Conservation (phyloP, 2,329 filamentous ascomycete species). For the Aphanoascus verrucosus region DNA sequence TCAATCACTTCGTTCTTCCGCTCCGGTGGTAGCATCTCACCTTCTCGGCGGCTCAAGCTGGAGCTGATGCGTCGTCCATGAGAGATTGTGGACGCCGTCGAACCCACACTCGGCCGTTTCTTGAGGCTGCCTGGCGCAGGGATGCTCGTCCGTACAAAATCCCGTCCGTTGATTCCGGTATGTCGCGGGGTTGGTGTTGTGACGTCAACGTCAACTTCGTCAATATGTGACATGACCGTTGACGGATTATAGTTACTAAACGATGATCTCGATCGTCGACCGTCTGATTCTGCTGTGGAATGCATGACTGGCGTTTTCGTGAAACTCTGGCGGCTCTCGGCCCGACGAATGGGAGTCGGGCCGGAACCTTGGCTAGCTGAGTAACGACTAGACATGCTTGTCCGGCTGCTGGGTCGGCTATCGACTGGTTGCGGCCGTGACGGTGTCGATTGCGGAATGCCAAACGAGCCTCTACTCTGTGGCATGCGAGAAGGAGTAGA, state of each 20-base stretch:
- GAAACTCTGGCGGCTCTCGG: conserved; percentile 55
- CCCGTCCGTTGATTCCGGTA: conserved; percentile 31
- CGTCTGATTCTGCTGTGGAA: conserved; percentile 39
- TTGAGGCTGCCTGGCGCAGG: conserved; percentile 41
- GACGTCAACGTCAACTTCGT: conserved; percentile 43
- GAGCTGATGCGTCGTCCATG: conserved; percentile 32
- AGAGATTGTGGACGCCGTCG: conserved; percentile 31
- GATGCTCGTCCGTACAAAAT: conserved; percentile 36
- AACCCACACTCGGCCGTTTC: conserved; percentile 42
- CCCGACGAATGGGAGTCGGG: conserved; percentile 38
- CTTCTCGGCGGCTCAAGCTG: conserved; percentile 25
- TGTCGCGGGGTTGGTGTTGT: conserved; percentile 36
- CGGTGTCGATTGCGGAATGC: conserved; percentile 22
- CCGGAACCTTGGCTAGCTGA: conserved; percentile 31
- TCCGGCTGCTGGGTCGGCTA: conserved; percentile 63
- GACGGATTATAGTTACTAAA: conserved; percentile 53
- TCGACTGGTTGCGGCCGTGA: conserved; percentile 29
- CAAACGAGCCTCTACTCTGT: conserved; percentile 40
- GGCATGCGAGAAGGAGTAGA: conserved; percentile 27
- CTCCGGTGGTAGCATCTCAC: conserved; percentile 40
- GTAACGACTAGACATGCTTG: conserved; percentile 45
- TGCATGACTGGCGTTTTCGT: conserved; percentile 53
- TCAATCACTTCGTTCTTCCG: conserved; percentile 20
- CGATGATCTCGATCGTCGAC: conserved; percentile 58
- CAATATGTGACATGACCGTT: conserved; percentile 47